A percentile compares a stretch with the other conserved stretches of the same genome.
These are phyloP conservation scores for Larix kaempferi DNA, from an alignment of 75 land plant species.

Conservation along the genomic window DNA sequence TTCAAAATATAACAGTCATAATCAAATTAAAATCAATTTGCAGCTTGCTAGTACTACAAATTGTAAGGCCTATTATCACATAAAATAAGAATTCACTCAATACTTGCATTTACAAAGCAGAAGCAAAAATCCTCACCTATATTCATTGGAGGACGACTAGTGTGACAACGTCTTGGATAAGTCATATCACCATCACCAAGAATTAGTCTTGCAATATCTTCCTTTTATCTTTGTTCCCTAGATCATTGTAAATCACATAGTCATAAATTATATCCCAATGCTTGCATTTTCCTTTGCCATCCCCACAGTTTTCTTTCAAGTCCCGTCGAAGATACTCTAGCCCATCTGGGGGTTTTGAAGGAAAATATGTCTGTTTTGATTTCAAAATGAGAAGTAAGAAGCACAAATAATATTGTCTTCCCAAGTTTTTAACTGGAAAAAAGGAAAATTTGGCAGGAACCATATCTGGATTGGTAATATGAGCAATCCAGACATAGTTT, in stretches of 20 bases:
- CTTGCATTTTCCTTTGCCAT: constrained; percentile 59
- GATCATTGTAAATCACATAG: constrained; percentile 70
- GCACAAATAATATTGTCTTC: background rate
- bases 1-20: too few species aligned
- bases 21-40: background rate
- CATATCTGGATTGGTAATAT: too few species aligned
- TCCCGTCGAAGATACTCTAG: constrained; percentile 49
- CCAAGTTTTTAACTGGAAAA: background rate
- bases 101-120: background rate
- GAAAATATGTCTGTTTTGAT: constrained; percentile 44
- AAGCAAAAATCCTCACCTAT: constrained; percentile 24
- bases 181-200: constrained; percentile 42
- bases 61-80: background rate
- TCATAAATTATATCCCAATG: constrained; percentile 72
- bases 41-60: background rate
- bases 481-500: too few species aligned
- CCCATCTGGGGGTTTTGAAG: constrained; percentile 61
- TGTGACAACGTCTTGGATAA: constrained; percentile 74
- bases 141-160: constrained; percentile 48
- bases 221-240: constrained; percentile 68
- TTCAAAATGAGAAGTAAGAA: background rate
- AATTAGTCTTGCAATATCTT: constrained; percentile 37
- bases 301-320: constrained; percentile 39
- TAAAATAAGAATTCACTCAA: too few species aligned
- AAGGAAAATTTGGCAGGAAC: too few species aligned